Evolutionary conservation across 2,329 filamentous ascomycete genomes (phyloP), one percentile per base, ranked within the genome.

Genomic region (Fusarium nodosum): DNA sequence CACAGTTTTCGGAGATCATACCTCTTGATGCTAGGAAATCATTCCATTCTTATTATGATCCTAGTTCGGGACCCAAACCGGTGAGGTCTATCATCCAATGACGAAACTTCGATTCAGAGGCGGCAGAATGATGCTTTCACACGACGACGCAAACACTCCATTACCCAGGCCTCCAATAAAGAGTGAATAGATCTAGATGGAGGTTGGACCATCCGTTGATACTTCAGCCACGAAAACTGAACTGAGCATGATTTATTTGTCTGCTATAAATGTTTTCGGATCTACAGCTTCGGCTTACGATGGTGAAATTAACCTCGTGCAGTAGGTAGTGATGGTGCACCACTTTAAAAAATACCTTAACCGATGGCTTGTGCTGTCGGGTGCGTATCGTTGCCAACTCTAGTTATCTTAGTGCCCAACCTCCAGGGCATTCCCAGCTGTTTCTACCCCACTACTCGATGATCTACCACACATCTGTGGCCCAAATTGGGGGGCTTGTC

Each of bases 261-360:
- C 18, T 10, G 15, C 36, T 18, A 20, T 30, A 48, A 34, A 16
- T 46, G 12, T 16, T 45, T 18, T n/a, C 41, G 56, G n/a, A 34
- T 50, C 47, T 61, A 31, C 51, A 65, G 61, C 58, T 44, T 70
- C 55, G 55, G 59, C 20, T 61, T 18, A 22, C 22, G 24, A 52
- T 30, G 10, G 10, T 31, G 48, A 47, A 64, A 57, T 68, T 70
- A 65, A 71, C 56, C 67, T 70, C 46, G 46, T 47, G 56, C 44
- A 48, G 55, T 66, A 56, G 55, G 59, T 68, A 53, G 41, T 61
- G 59, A 65, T 47, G 51, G 57, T 44, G 62, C 58, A 64, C 66
- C 51, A 57, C 66, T 60, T 62, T 63, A 64, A 66, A 61, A 68
- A 65, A 55, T 50, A 56, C 61, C 30, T 57, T 68, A 57, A 67